Evolutionary conservation across 2,329 filamentous ascomycete species (phyloP), one percentile per base, ranked within the genome.

Genomic region (Akanthomyces uredinophilus): DNA sequence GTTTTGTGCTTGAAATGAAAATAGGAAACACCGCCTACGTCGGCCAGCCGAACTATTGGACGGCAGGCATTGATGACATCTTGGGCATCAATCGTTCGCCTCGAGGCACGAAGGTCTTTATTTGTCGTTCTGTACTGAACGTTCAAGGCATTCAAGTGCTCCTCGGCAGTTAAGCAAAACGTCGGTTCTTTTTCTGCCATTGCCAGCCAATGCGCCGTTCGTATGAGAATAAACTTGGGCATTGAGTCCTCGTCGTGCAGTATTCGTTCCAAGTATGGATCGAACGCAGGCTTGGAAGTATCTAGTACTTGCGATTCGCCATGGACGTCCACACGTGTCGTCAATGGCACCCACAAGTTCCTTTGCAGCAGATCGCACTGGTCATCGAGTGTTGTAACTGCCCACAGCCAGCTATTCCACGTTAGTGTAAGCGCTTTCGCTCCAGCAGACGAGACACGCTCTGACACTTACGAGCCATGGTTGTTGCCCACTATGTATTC

Each of bases 191-290:
- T 52, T 24, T 60, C 35, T 11, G 57, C 11, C 4, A 52, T 49
- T 13, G 41, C 43, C 7, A 60, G 57, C 57, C 57, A 60, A 18
- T 27, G 46, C 4, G 57, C 46, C 3, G 47, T 46, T n/a, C 37
- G 35, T 18, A 14, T 60, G 44, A 60, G 57, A 14, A 60, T 46
- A 4, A 60, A 52, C 47, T 52, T 60, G 46, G 57, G 20, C 57
- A 52, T 29, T 4, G 57, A 16, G n/a, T 52, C 49, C 16, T 16
- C 6, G 39, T 60, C 49, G 32, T 18, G 46, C 16, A 60, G n/a
- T 7, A 60, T 60, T 13, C 57, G 57, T 39, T 52, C 49, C 47
- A 60, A n/a, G 37, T 60, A 60, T 18, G 57, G 49, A 46, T 60
- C 39, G 44, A 60, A 52, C 4, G 27, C 37, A 16, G 57, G 11